Conservation (phyloP, 2,329 filamentous ascomycete species). For the Dothideomycetidae sp. region DNA sequence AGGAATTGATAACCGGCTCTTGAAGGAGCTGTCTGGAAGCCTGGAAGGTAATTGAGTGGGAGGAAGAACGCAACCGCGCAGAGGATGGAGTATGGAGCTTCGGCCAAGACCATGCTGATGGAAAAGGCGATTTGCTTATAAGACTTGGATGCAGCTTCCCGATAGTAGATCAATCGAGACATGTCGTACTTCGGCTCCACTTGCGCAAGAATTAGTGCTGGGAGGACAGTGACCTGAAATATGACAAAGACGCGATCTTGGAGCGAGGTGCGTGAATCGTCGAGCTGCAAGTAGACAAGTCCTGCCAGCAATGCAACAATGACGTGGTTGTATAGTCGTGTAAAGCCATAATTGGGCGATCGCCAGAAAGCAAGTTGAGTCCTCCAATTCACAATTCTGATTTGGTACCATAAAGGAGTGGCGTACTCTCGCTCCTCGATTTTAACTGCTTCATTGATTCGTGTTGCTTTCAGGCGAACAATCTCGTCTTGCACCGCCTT, state of each 20-base stretch:
- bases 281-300: slow-evolving; percentile 63
- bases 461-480: slow-evolving; percentile 47
- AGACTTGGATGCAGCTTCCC: slow-evolving; percentile 73
- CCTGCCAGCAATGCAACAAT: slow-evolving; percentile 66
- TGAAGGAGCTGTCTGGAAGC: slow-evolving; percentile 46
- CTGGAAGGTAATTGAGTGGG: slow-evolving; percentile 72
- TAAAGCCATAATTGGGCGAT: slow-evolving; percentile 79
- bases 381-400: slow-evolving; percentile 57
- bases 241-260: slow-evolving; percentile 83
- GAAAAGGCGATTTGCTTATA: slow-evolving; percentile 72
- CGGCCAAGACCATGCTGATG: slow-evolving; percentile 62
- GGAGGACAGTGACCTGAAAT: slow-evolving; percentile 77
- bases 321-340: slow-evolving; percentile 71
- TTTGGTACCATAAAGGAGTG: slow-evolving; percentile 64
- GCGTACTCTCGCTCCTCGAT: slow-evolving; percentile 63
- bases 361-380: slow-evolving; percentile 73
- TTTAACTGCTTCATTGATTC: slow-evolving; percentile 31
- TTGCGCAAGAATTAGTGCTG: slow-evolving; percentile 68
- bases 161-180: slow-evolving; percentile 68
- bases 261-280: slow-evolving; percentile 59
- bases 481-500: slow-evolving; percentile 53
- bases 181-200: slow-evolving; percentile 75
- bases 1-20: slow-evolving; percentile 79
- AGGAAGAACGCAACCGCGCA: slow-evolving; percentile 72
- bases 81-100: slow-evolving; percentile 70